Conservation (phyloP, 345 rosid species). For the Sapria himalayana region DNA sequence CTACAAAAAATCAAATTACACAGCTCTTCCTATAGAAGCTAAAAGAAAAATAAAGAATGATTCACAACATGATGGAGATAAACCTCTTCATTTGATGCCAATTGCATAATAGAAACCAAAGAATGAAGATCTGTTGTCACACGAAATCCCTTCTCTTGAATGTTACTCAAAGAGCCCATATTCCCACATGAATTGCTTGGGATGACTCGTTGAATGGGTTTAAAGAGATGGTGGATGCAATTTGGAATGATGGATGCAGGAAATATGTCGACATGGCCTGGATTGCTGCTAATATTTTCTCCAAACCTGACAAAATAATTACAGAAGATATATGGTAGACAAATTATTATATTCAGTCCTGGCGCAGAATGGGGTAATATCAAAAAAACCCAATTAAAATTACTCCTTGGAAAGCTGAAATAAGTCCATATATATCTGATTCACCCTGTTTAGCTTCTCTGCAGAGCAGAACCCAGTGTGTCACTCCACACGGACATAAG, state of each 20-base stretch:
- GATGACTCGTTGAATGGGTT: conserved; percentile 25
- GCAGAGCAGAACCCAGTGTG: conserved; percentile 11
- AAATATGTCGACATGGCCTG: conserved; percentile 71
- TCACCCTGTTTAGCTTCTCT: conserved; percentile 69
- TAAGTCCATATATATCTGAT: conserved; percentile 38
- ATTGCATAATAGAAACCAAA: conserved; percentile 49
- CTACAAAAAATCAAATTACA: too few species aligned
- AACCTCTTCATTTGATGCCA: conserved; percentile 76
- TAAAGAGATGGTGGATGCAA: conserved; percentile 37
- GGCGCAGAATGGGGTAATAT: too few species aligned
- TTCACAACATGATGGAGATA: too few species aligned
- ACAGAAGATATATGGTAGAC: too few species aligned
- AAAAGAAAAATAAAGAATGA: conserved; percentile 4
- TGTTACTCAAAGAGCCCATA: conserved; percentile 13
- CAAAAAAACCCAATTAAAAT: conserved; percentile 19
- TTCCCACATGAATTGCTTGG: conserved; percentile 17
- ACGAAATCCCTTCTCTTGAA: conserved; percentile 42
- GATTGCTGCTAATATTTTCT: conserved; percentile 50
- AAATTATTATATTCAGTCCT: too few species aligned
- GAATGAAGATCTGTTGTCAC: conserved; percentile 41
- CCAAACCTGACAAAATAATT: conserved; percentile 35
- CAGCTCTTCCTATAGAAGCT: conserved; percentile 6
- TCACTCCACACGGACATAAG: too few species aligned
- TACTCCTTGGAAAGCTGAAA: conserved; percentile 58
- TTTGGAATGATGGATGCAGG: conserved; percentile 58